Conservation (phyloP, 345 rosid species). For the Salix caprea region DNA sequence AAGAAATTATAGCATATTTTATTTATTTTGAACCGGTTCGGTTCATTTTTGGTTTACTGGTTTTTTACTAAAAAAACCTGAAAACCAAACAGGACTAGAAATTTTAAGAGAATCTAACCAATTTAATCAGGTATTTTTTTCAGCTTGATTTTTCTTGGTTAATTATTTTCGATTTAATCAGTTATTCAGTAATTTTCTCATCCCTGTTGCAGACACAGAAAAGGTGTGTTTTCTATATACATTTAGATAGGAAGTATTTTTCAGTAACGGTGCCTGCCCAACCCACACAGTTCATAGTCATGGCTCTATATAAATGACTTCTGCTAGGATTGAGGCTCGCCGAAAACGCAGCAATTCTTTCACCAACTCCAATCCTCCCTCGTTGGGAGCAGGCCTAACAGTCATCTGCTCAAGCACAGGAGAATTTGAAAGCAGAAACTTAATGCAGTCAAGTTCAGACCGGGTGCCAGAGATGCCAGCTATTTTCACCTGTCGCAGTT, state of each 20-base stretch:
- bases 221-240: neutral
- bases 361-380: slow-evolving; percentile 44
- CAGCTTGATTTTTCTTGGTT: too few species aligned
- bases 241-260: neutral
- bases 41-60: too few species aligned
- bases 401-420: slow-evolving; percentile 59
- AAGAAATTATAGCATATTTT: too few species aligned
- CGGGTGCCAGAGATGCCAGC: slow-evolving; percentile 38
- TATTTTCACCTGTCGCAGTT: slow-evolving; percentile 43
- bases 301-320: slow-evolving; percentile 48
- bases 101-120: too few species aligned
- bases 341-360: slow-evolving; percentile 58
- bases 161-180: too few species aligned
- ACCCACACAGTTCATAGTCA: neutral
- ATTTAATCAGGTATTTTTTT: too few species aligned
- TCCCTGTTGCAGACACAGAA: neutral
- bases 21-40: too few species aligned
- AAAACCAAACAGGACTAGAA: too few species aligned
- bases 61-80: too few species aligned
- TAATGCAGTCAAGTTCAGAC: slow-evolving; percentile 53
- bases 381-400: slow-evolving; percentile 38
- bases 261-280: neutral
- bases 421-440: slow-evolving; percentile 52
- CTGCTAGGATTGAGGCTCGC: slow-evolving; percentile 49
- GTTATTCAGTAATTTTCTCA: too few species aligned